Evolutionary conservation across 129 eudicot genomes (phyloP).

Genomic region (Escallonia herrerae): DNA sequence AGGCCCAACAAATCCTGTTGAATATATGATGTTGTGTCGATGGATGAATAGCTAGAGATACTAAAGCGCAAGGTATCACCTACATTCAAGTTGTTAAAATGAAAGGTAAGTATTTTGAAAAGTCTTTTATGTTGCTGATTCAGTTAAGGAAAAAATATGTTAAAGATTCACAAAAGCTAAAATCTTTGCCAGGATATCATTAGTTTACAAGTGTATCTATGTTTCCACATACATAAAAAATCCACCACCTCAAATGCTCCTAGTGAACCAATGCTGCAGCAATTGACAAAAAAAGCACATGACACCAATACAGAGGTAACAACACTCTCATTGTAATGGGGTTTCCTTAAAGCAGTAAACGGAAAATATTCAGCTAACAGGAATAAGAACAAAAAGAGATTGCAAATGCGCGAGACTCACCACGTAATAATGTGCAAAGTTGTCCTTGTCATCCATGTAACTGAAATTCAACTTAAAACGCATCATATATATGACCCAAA

Average conservation of each 20-base stretch:
- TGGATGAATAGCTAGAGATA: constrained; percentile 82
- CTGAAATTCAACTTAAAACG: constrained; percentile 65
- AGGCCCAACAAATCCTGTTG: constrained; percentile 88
- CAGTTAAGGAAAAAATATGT: not conserved
- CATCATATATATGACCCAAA: constrained; percentile 88
- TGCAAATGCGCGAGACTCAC: constrained; percentile 26
- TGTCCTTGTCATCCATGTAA: constrained; percentile 95
- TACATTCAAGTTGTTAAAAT: constrained; percentile 17
- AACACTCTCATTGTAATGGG: too few relatives aligned
- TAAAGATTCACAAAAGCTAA: not conserved
- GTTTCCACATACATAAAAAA: too few relatives aligned
- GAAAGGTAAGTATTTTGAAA: not conserved
- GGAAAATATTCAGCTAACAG: too few relatives aligned
- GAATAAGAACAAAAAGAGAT: too few relatives aligned
- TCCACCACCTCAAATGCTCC: too few relatives aligned
- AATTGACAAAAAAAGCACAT: too few relatives aligned
- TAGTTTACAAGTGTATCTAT: too few relatives aligned
- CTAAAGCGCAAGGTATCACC: constrained; percentile 73
- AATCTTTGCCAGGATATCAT: too few relatives aligned
- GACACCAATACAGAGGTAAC: too few relatives aligned
- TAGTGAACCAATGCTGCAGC: too few relatives aligned
- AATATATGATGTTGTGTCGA: constrained; percentile 75
- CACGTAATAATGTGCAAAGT: constrained; percentile 72
- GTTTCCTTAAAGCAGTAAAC: too few relatives aligned
- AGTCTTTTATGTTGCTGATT: too few relatives aligned